Evolutionary conservation across 495 filamentous ascomycete genomes (phyloP).

Genomic region (Aspergillus hancockii): DNA sequence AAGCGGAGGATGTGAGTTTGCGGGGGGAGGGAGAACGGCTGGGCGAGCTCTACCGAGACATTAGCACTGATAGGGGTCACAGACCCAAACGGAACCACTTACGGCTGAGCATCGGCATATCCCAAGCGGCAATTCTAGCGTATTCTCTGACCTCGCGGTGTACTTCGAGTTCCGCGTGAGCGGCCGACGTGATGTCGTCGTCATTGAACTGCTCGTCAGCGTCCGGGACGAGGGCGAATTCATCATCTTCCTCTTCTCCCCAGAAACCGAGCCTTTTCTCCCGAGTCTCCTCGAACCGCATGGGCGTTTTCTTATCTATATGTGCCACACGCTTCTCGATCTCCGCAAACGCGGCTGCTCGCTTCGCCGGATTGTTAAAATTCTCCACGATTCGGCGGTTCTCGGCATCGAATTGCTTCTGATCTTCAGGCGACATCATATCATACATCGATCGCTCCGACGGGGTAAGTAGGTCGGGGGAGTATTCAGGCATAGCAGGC

Average conservation of each 20-base stretch:
- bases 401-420: slow-evolving; percentile 42
- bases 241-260: slow-evolving; percentile 55
- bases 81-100: slow-evolving; percentile 33
- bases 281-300: slow-evolving; percentile 38
- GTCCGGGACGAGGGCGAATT: slow-evolving; percentile 54
- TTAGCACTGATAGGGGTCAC: neutral
- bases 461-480: slow-evolving; percentile 37
- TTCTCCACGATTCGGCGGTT: slow-evolving; percentile 38
- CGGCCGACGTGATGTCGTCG: slow-evolving; percentile 79
- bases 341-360: slow-evolving; percentile 31
- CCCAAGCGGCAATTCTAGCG: slow-evolving; percentile 85
- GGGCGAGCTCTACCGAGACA: slow-evolving; percentile 64
- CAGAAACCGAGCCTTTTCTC: slow-evolving; percentile 46
- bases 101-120: slow-evolving; percentile 91
- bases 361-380: slow-evolving; percentile 40
- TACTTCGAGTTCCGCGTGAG: slow-evolving; percentile 83
- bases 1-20: slow-evolving; percentile 74
- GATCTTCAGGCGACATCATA: slow-evolving; percentile 48
- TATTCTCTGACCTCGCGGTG: slow-evolving; percentile 90
- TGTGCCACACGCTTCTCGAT: slow-evolving; percentile 32
- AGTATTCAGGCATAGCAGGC: slow-evolving; percentile 39
- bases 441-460: slow-evolving; percentile 51
- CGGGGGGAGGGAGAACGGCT: slow-evolving; percentile 73
- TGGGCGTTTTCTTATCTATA: slow-evolving; percentile 35
- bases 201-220: slow-evolving; percentile 66